Base-by-base conservation (phyloP, 2,329 filamentous ascomycete genomes). In the Sporothrix brasiliensis region DNA sequence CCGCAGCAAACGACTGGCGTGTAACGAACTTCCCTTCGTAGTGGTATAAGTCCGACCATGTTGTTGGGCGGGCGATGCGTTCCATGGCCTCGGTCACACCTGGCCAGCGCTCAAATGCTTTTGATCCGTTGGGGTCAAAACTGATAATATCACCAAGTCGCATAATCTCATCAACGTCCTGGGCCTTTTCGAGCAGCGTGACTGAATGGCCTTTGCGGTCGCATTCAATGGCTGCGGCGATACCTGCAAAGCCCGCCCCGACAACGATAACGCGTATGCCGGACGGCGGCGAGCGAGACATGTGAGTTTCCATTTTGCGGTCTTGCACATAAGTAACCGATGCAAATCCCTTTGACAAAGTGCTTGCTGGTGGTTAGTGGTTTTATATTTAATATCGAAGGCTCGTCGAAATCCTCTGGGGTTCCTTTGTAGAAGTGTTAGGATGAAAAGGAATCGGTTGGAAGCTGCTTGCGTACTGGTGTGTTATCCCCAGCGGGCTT, bases 221-320 rank as follows among this genome's bases (percentile, higher is more conserved):
- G 75, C 85, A 87, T 76, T 88, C 86, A 72, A 89, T 87, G 52
- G 86, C 86, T 13, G 86, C 85, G 19, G 86, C 84, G 16, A 88
- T 81, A 24, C 87, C 87, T 49, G 85, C 86, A 71, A 88, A 88
- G n/a, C 86, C 86, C 74, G 80, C 81, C 34, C 84, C 84, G 16
- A 85, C 83, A 52, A 85, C 80, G 14, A 85, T 76, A 52, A 85
- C 81, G 58, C 79, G 80, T 75, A 85, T 81, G 68, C 81, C 81
- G n/a, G 79, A 80, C 4, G 79, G 74, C 11, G 78, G 74, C 6
- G 74, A 73, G 47, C 75, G 74, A 50, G 75, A 75, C 67, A 77
- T 73, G 16, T 70, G 34, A 24, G 63, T 16, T 21, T 27, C 44
- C 49, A 44, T 54, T n/a, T 24, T 39, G 49, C 27, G 11, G 19